Evolutionary conservation across 768 basidiomycete genomes (phyloP), one percentile per base, ranked within the genome.

Genomic region (Kwoniella dejecticola): DNA sequence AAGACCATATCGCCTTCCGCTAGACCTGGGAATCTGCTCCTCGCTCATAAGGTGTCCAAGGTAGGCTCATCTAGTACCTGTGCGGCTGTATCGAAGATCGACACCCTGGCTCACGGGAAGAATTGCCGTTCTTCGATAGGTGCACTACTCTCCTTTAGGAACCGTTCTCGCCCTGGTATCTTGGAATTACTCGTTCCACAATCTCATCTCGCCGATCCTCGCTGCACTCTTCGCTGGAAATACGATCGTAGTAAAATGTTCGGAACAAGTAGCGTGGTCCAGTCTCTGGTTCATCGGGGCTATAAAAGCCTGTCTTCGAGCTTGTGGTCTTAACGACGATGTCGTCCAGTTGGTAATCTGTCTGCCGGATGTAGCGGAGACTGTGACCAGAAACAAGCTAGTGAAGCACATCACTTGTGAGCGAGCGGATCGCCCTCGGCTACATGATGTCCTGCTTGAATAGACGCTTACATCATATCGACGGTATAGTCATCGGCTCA

Each of bases 261-360:
- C 72, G 4, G 79, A 79, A 47, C 77, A 78, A 60, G 95, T 97
- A 36, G 83, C 91, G 12, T 99, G 95, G 94, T 91, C 90, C 1
- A 87, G 90, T 0, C 82, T 67, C 33, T 77, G 78, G 67, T 95
- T 90, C 69, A 83, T 94, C 11, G 86, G 85, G 2, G 89, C 87
- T 1, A 87, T 98, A 64, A 83, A 84, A 60, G 83, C 84, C 48
- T 90, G 89, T 71, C 81, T 99, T n/a, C 79, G 81, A 30, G 87
- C 83, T 5, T 94, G 90, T 74, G 90, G 88, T n/a, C 86, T 91
- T 66, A 84, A 90, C 68, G 84, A 85, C 1, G 87, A 95, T 57
- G 85, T 94, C 42, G 87, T 98, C n/a, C 94, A 97, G 82, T 83
- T 91, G 17, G 88, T 93, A 26, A 88, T 88, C 64, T 96, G 93